Percentiles rank a stretch among this genome's conserved stretches.
These are phyloP conservation scores for Diatrype stigma DNA, from an alignment of 2,329 filamentous ascomycete genomes.

Conservation along the genomic window DNA sequence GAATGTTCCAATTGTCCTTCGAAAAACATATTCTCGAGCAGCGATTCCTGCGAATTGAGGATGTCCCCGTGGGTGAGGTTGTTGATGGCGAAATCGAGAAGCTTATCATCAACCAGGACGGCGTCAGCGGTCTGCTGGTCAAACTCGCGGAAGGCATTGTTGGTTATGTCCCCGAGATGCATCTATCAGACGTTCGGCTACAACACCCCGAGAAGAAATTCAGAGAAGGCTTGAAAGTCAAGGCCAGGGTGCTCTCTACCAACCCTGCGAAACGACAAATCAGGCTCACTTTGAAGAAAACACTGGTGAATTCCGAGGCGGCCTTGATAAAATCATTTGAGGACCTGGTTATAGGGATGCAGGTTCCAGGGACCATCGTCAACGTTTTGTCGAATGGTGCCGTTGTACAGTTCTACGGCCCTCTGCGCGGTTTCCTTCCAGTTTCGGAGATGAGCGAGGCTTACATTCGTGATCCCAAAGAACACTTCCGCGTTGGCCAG, in stretches of 20 bases:
- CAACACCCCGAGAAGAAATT: conserved; percentile 97
- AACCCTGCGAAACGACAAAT: conserved; percentile 73
- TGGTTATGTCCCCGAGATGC: conserved; percentile 82
- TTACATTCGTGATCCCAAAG: conserved; percentile 81
- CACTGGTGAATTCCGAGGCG: conserved; percentile 82
- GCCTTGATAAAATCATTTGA: conserved; percentile 74
- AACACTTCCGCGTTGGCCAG: conserved; percentile 87
- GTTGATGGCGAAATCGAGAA: conserved; percentile 83
- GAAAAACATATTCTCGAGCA: conserved; percentile 80
- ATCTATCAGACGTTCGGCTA: conserved; percentile 81
- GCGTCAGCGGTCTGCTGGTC: conserved; percentile 76
- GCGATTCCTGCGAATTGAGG: conserved; percentile 85
- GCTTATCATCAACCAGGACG: conserved; percentile 72
- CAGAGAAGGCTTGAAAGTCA: conserved; percentile 78
- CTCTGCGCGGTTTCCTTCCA: conserved; percentile 80
- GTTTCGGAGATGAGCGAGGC: conserved; percentile 98
- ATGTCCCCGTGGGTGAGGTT: conserved; percentile 75
- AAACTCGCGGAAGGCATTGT: conserved; percentile 81
- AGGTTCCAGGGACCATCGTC: conserved; percentile 81
- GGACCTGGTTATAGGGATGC: conserved; percentile 68
- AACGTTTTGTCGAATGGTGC: conserved; percentile 76
- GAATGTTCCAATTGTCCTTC: conserved; percentile 79
- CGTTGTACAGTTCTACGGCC: conserved; percentile 87
- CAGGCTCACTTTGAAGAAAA: conserved; percentile 89
- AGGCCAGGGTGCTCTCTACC: conserved; percentile 77